A percentile compares a stretch with the other conserved stretches of the same genome.
phyloP scores from a whole-genome alignment of 805 yeast species.

The Pichia thaimueangensis region DNA sequence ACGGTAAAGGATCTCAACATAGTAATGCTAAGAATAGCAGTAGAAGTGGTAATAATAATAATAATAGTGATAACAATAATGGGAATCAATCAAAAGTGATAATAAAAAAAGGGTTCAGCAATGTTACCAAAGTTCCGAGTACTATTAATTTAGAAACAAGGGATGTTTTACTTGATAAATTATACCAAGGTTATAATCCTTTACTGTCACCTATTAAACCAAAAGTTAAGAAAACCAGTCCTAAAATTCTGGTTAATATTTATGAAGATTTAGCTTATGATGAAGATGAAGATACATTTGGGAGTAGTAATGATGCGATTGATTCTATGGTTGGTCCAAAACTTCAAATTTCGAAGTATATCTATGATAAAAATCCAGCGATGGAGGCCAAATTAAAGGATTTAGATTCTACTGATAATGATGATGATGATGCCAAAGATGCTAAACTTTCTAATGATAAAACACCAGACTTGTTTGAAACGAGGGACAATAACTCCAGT shows the following conservation, averaged over 20 bases:
- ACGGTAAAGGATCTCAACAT: neutral
- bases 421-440: neutral
- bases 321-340: conserved; percentile 15
- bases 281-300: conserved; percentile 2
- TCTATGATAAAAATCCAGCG: conserved; percentile 15
- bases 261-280: conserved; percentile 23
- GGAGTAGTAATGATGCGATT: conserved; percentile 8
- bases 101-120: conserved; percentile 29
- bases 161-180: conserved; percentile 29
- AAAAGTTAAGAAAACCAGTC: conserved; percentile 16
- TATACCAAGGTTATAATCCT: conserved; percentile 33
- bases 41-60: neutral
- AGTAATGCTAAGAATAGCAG: no score
- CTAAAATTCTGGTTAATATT: conserved; percentile 29
- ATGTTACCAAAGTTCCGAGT: conserved; percentile 30
- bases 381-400: conserved; percentile 14
- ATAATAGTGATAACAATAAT: no score
- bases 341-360: conserved; percentile 17
- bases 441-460: neutral
- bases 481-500: neutral
- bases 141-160: conserved; percentile 29
- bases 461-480: neutral
- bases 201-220: conserved; percentile 26
- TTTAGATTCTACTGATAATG: conserved; percentile 1
- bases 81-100: neutral